phyloP scores from a whole-genome alignment of 305 asterid species.

The Fraxinus floribunda region DNA sequence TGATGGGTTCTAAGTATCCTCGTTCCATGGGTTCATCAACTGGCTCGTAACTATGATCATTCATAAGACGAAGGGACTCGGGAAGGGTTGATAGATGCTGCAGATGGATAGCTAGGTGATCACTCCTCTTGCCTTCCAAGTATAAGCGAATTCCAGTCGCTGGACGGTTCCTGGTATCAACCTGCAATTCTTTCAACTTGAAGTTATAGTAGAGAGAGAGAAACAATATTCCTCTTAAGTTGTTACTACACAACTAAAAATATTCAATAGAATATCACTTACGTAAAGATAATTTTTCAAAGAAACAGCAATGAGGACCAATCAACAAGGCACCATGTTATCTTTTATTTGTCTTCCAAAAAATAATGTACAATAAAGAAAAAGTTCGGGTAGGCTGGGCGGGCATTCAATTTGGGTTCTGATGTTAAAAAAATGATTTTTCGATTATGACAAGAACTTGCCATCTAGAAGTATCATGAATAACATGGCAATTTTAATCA shows the following conservation, averaged over 20 bases:
- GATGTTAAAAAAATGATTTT: not conserved
- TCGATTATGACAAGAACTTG: not conserved
- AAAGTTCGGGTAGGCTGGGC: not conserved
- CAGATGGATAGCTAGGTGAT: constrained; percentile 85
- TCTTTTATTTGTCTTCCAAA: not conserved
- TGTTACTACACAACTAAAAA: not conserved
- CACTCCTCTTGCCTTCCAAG: constrained; percentile 85
- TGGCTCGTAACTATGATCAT: constrained; percentile 56
- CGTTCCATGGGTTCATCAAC: constrained; percentile 57
- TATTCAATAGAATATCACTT: not conserved
- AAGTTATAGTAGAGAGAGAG: not conserved
- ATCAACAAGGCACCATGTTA: not conserved
- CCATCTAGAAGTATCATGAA: not conserved
- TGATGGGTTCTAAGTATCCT: constrained; percentile 78
- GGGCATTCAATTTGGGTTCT: not conserved
- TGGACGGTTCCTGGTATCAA: constrained; percentile 70
- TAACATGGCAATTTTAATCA: not conserved
- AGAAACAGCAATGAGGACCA: not conserved
- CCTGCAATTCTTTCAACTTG: constrained; percentile 38
- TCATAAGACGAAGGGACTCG: constrained; percentile 52
- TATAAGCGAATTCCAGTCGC: constrained; percentile 83
- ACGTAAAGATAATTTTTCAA: not conserved
- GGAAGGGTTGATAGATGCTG: constrained; percentile 77
- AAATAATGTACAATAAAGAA: not conserved
- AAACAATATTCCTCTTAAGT: not conserved